Evolutionary conservation across 768 basidiomycete species (phyloP), one percentile per base, ranked within the genome.

Genomic region (Lactarius indigo): DNA sequence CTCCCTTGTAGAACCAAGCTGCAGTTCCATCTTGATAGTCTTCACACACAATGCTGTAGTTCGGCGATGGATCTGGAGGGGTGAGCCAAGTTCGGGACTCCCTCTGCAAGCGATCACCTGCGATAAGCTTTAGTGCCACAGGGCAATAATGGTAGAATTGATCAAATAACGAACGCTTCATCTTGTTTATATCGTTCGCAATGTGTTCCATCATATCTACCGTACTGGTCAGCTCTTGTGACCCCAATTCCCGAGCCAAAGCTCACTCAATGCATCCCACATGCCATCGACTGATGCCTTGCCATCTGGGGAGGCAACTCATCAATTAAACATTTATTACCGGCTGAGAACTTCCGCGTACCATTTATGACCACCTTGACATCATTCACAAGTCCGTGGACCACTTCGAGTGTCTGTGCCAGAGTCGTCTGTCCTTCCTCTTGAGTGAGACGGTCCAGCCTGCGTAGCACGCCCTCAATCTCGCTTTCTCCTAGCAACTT

Each of bases 81-180:
- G 41, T 26, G 23, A 64, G 63, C 63, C 63, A 64, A 28, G 12
- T 64, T 26, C 41, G 63, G 8, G 33, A 31, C 28, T 57, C 55
- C 1, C 17, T 12, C 28, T 56, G 58, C 13, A 60, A 28, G 13
- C 59, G 52, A 37, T 56, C 54, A 33, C 52, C 64, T 65, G 18
- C 8, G 17, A 8, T 2, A 20, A 20, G 13, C 26, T 3, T 64
- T 31, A n/a, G 13, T 3, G 5, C 3, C 4, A 15, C 54, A 5
- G 33, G 12, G 1, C 13, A 1, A 31, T 13, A n/a, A 37, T 26
- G 1, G 4, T 52, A 15, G n/a, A 17, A 15, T 23, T 0, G 26
- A 33, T 23, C 0, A 15, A 15, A 58, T 3, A 39, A 47, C 58
- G 23, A 13, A 65, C 64, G 64, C 33, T 60, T 54, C 17, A 37